A percentile compares a stretch with the other conserved stretches of the same genome.
Conservation (phyloP, 2,329 filamentous ascomycete species). For the Pleurostoma richardsiae region DNA sequence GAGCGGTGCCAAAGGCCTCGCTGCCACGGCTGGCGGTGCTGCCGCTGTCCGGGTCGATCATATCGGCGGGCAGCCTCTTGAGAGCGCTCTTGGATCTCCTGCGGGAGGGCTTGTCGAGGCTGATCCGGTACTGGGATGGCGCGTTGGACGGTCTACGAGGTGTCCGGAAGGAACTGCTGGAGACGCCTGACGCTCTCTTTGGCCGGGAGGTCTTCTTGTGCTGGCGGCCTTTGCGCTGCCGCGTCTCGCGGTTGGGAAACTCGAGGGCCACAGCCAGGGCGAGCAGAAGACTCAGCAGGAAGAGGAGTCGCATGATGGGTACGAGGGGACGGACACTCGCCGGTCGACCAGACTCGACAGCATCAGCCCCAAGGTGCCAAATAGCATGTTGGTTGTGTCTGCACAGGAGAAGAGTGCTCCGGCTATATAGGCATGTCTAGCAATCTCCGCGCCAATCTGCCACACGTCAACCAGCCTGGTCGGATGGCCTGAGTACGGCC, state of each 20-base stretch:
- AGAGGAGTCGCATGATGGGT: constrained; percentile 17
- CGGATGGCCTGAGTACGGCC: too few relatives aligned
- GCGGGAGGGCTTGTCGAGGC: constrained; percentile 12
- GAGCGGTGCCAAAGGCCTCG: constrained; percentile 10
- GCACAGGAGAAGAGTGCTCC: too few relatives aligned
- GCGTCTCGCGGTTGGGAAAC: constrained; percentile 8
- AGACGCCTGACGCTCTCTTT: constrained; percentile 4
- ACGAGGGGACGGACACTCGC: background rate
- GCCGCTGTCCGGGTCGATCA: constrained; percentile 8
- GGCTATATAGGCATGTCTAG: too few relatives aligned
- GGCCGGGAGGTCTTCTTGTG: constrained; percentile 9
- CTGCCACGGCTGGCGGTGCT: constrained; percentile 5
- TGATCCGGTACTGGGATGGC: constrained; percentile 13
- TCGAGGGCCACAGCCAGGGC: constrained; percentile 16
- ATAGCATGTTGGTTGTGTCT: too few relatives aligned
- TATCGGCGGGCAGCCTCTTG: constrained; percentile 13
- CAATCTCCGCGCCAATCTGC: too few relatives aligned
- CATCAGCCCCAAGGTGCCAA: too few relatives aligned
- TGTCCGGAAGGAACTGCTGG: constrained; percentile 5
- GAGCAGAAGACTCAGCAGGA: constrained; percentile 16
- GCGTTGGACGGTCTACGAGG: constrained; percentile 10
- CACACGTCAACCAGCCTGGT: too few relatives aligned
- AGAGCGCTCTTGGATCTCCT: constrained; percentile 15
- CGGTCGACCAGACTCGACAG: too few relatives aligned
- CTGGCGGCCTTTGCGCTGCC: constrained; percentile 1